Conservation (phyloP, 208 protist genomes). For the Crithidia fasciculata region DNA sequence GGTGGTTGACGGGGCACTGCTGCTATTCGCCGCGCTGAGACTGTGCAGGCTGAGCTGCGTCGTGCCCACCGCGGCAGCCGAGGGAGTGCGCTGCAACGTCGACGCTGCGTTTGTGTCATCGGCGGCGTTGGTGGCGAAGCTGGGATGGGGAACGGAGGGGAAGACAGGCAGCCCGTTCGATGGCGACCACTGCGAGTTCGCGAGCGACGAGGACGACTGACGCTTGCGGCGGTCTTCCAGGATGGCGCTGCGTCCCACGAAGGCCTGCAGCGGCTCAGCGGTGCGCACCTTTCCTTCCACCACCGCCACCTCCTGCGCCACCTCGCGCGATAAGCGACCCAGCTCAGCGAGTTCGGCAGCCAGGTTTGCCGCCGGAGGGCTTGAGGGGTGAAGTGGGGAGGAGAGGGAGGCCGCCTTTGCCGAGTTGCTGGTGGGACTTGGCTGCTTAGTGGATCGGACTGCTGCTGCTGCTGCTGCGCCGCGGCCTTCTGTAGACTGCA, state of each 20-base stretch:
- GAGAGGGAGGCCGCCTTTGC: not conserved
- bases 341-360: slow-evolving; percentile 4
- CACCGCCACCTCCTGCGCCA: slow-evolving; percentile 21
- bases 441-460: not conserved
- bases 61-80: too few species aligned
- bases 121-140: not conserved
- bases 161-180: slow-evolving; percentile 5
- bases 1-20: not conserved
- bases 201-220: slow-evolving; percentile 25
- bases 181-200: slow-evolving; percentile 10
- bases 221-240: slow-evolving; percentile 51
- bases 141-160: not conserved
- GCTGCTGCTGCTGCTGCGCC: not conserved
- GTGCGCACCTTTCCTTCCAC: not conserved
- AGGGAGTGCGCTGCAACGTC: not conserved
- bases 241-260: slow-evolving; percentile 65
- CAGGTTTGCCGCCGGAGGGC: not conserved
- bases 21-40: not conserved
- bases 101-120: not conserved
- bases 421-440: slow-evolving; percentile 3
- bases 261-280: slow-evolving; percentile 45
- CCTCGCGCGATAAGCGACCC: slow-evolving; percentile 12
- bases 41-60: too few species aligned
- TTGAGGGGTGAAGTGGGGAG: not conserved
- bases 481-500: not conserved